Evolutionary conservation across 225 moss, liverwort and hornwort species (phyloP), one percentile per base, ranked within the genome.

Genomic region (Bryum argenteum): DNA sequence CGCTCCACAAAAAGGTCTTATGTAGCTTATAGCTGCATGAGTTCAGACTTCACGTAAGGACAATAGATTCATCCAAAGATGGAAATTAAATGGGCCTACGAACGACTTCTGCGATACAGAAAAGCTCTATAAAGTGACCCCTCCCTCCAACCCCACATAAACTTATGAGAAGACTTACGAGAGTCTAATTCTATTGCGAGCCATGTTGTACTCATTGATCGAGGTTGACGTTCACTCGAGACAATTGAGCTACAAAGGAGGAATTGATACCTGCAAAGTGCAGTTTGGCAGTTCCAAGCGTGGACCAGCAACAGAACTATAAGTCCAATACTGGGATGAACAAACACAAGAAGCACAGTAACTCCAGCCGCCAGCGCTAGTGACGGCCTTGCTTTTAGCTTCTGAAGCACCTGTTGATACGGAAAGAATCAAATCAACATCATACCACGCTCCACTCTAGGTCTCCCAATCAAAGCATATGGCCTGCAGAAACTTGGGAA

Each of bases 291-390:
- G 67, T 83, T 92, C 94, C 98, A 94, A 71, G 77, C 79, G 71
- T 98, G 94, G 54, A 88, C 83, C 50, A 98, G 75, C 50, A 92
- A 83, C 22, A 98, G 82, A 76, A 92, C 84, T 63, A 91, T 65
- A 39, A 98, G 92, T 65, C 98, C 98, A 62, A 94, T 77, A 67
- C 91, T 91, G 64, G 98, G 98, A 88, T 98, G 98, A 54, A 98
- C 92, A 72, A 94, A 82, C 76, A 92, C 84, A 63, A 98, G 88
- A 65, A 98, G 83, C 57, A 98, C 71, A 64, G 89, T 76, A 21
- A 92, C 86, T 71, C 87, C 85, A 42, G 82, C 89, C 65, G 88
- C 84, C 65, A 92, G 76, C 42, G 88, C 91, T 47, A 94, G 74
- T 23, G 81, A 84, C 52, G 98, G 98, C 71, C 85, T 94, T 66